Base-by-base conservation (phyloP, 2,329 filamentous ascomycete species). In the Chaetomium strumarium region DNA sequence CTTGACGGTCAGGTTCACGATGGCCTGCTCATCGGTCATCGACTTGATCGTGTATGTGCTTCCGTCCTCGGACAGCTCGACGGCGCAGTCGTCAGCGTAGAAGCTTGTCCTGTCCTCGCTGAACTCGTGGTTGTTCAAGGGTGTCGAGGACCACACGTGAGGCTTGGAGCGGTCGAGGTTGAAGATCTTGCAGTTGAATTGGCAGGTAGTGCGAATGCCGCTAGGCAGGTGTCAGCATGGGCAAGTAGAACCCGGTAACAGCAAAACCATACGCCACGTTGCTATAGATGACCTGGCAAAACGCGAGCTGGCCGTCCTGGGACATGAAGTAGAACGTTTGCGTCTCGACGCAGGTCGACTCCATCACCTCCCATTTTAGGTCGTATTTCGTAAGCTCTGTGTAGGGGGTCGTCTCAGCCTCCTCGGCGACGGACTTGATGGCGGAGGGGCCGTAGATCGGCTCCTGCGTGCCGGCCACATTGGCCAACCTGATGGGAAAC, bases 141-240 rank as follows among this genome's bases (percentile, higher is more conserved):
- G 84, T 59, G 89, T 88, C 24, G 90, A 87, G 62, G 84, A 88
- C 90, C 90, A 99, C 42, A 93, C 76, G 66, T 85, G 83, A 52
- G 87, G 83, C 66, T 86, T 85, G 59, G 84, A 80, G 60, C 77
- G 76, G 62, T 87, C 85, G 55, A 82, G 78, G 68, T 86, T 88
- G 75, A 92, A 95, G 70, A 97, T 80, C 77, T 97, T 97, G 71
- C 81, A 83, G 75, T 89, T 96, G 80, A 97, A 96, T 73, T 97
- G 92, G 67, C 82, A 85, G 24, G 92, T 99, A 40, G 86, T 91
- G 64, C 87, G 86, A 60, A 99, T 82, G 68, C 92, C 91, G 63
- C 91, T 96, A 66, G 44, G 3, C 19, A 42, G 49, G 60, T 34
- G 65, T 64, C 51, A 58, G 47, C 48, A 7, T 12, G 5, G 42